phyloP scores from a whole-genome alignment of 208 protist genomes.

The Acanthamoeba sp. region DNA sequence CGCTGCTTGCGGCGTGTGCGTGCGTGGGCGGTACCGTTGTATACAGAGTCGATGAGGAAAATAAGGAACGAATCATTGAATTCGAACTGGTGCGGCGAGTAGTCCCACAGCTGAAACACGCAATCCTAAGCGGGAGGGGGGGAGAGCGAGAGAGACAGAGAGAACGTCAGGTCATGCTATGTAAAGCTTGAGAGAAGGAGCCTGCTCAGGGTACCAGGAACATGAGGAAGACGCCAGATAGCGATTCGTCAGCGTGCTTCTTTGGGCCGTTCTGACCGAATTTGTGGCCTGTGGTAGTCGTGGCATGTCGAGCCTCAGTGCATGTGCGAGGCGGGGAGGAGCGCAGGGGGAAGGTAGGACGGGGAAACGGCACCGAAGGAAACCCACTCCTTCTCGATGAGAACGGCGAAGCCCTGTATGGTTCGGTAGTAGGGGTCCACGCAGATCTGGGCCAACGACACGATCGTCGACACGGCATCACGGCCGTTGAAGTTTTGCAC shows the following conservation, averaged over 20 bases:
- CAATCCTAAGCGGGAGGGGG: neutral
- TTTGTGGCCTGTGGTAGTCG: constrained; percentile 31
- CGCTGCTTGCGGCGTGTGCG: too few relatives aligned
- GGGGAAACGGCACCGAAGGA: constrained; percentile 84
- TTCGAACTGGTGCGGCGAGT: constrained; percentile 46
- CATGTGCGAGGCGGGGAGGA: neutral
- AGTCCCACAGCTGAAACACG: constrained; percentile 72
- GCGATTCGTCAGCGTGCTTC: constrained; percentile 41
- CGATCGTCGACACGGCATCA: constrained; percentile 87
- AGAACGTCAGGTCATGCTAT: neutral
- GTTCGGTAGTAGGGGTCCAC: constrained; percentile 94
- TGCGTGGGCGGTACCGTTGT: constrained; percentile 8
- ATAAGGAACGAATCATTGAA: constrained; percentile 63
- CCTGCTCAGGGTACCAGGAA: constrained; percentile 18
- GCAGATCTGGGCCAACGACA: constrained; percentile 89
- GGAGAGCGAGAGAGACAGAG: neutral
- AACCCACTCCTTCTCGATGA: constrained; percentile 95
- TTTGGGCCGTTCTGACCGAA: constrained; percentile 21
- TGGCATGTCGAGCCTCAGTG: too few relatives aligned
- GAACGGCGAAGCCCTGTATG: constrained; percentile 89
- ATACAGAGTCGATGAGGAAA: constrained; percentile 54
- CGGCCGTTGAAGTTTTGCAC: constrained; percentile 45
- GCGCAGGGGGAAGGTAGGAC: neutral
- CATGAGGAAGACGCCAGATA: constrained; percentile 23
- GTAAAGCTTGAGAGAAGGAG: neutral